Evolutionary conservation across 805 yeast species (phyloP).

Genomic region (Grigorovia yakushimaensis): DNA sequence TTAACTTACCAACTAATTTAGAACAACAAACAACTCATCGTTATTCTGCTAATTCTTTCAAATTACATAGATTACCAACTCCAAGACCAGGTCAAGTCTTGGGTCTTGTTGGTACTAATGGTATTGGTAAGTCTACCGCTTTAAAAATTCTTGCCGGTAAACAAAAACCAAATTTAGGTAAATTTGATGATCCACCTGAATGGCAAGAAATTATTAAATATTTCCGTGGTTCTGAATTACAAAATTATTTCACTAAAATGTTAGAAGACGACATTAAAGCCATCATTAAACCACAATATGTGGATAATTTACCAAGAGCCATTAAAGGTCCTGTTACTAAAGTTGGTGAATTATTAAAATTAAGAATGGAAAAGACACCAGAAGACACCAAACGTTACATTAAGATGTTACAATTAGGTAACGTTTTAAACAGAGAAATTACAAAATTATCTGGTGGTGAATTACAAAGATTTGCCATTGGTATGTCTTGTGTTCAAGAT

Average conservation of each 20-base stretch:
- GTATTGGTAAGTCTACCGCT: constrained; percentile 98
- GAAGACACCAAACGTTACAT: constrained; percentile 57
- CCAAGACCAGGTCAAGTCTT: constrained; percentile 99
- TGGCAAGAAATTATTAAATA: constrained; percentile 89
- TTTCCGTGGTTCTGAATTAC: constrained; percentile 96
- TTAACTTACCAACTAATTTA: constrained; percentile 91
- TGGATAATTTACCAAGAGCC: constrained; percentile 94
- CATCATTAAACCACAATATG: constrained; percentile 98
- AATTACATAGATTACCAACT: constrained; percentile 91
- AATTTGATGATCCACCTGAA: constrained; percentile 91
- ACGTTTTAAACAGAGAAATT: constrained; percentile 79
- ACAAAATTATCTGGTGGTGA: constrained; percentile 94
- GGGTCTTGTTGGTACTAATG: constrained; percentile 96
- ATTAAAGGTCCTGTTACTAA: constrained; percentile 80
- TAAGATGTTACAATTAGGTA: constrained; percentile 61
- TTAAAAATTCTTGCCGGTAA: constrained; percentile 94
- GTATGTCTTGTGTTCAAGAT: constrained; percentile 88
- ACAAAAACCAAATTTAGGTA: constrained; percentile 93
- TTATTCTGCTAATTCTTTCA: constrained; percentile 96
- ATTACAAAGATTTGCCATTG: constrained; percentile 95
- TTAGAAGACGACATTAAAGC: constrained; percentile 92
- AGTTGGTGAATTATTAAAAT: constrained; percentile 75
- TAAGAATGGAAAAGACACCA: constrained; percentile 59
- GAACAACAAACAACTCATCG: constrained; percentile 91
- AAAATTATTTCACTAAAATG: constrained; percentile 88